Conservation (phyloP, 1,284 basidiomycete species). For the Cutaneotrichosporon sp. region DNA sequence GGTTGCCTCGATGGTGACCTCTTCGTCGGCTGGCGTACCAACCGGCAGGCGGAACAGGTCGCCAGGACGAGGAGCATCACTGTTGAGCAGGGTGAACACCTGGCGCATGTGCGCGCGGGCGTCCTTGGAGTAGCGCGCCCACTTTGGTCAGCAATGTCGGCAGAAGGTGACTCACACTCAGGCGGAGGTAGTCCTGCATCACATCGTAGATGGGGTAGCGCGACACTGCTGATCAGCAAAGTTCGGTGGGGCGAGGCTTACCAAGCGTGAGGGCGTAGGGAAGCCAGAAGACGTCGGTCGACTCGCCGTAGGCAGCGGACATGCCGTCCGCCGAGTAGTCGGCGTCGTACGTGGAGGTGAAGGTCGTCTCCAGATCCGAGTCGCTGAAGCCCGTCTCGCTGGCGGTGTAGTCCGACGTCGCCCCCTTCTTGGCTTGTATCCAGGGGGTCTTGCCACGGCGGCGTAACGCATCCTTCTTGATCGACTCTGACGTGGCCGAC, state of each 20-base stretch:
- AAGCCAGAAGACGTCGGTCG: constrained; percentile 88
- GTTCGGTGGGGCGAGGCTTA: constrained; percentile 13
- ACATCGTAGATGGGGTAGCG: constrained; percentile 89
- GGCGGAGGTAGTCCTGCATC: constrained; percentile 87
- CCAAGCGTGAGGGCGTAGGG: constrained; percentile 75
- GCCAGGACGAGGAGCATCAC: constrained; percentile 83
- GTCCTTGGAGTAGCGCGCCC: constrained; percentile 90
- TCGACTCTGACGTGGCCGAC: constrained; percentile 17
- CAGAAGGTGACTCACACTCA: constrained; percentile 49
- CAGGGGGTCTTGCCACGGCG: constrained; percentile 20
- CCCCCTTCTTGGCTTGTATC: constrained; percentile 9
- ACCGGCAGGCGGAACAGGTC: constrained; percentile 56
- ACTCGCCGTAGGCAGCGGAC: constrained; percentile 31
- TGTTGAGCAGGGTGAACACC: constrained; percentile 53
- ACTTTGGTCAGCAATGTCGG: constrained; percentile 56
- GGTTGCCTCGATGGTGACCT: constrained; percentile 38
- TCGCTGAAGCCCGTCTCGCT: constrained; percentile 74
- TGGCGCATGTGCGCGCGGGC: constrained; percentile 54
- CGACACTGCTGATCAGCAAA: constrained; percentile 62
- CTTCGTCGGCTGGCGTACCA: constrained; percentile 33
- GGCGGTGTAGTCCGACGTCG: constrained; percentile 54
- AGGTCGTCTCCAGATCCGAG: constrained; percentile 53
- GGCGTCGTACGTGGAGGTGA: constrained; percentile 18
- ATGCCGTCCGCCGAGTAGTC: constrained; percentile 26
- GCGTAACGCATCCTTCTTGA: constrained; percentile 10